Conservation (phyloP, 1,284 basidiomycete species). For the Thecaphora thlaspeos region DNA sequence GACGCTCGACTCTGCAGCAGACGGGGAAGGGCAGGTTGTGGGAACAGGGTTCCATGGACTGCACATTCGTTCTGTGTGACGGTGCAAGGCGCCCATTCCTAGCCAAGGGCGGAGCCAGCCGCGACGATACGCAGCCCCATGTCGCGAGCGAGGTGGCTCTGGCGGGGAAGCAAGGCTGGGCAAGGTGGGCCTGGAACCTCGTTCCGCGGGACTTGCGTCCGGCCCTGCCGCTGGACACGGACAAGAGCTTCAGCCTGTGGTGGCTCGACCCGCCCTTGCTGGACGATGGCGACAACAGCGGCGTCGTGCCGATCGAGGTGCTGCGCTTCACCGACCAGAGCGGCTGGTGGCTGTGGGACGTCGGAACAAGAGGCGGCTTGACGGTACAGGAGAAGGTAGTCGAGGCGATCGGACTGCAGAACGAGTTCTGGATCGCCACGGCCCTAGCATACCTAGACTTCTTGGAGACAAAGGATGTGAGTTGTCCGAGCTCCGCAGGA, state of each 20-base stretch:
- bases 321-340: conserved; percentile 37
- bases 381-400: conserved; percentile 36
- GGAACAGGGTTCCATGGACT: conserved; percentile 1
- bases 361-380: conserved; percentile 27
- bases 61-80: conserved; percentile 21
- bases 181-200: conserved; percentile 38
- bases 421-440: conserved; percentile 43
- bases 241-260: conserved; percentile 40
- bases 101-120: no score
- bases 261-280: conserved; percentile 30
- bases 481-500: no score
- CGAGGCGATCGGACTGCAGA: conserved; percentile 34
- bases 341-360: conserved; percentile 45
- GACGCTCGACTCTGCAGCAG: neutral
- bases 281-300: neutral
- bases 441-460: conserved; percentile 48
- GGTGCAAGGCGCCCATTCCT: conserved; percentile 5
- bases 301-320: conserved; percentile 37
- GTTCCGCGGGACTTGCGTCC: conserved; percentile 40
- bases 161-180: conserved; percentile 26
- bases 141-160: neutral
- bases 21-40: neutral
- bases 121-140: no score
- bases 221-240: conserved; percentile 29
- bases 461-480: conserved; percentile 38